Evolutionary conservation across 257 asterid species (phyloP).

Genomic region (Solanum habrochaites): DNA sequence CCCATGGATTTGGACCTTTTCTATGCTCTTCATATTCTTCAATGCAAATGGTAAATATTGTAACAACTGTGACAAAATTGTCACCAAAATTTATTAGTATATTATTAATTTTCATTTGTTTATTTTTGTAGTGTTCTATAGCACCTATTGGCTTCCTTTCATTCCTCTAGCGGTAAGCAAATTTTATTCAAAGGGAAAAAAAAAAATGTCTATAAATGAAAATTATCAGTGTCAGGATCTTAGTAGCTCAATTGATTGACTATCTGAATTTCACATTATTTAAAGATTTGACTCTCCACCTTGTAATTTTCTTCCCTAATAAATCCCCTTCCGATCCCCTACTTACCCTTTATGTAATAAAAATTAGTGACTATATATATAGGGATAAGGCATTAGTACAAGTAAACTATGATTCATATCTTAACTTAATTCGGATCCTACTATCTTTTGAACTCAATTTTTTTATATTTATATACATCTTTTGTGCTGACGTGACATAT

Average conservation of each 20-base stretch:
- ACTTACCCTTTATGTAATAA: not conserved
- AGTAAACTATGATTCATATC: not conserved
- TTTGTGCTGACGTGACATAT: not conserved
- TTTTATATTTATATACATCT: too few species aligned
- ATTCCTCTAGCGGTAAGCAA: slow-evolving; percentile 54
- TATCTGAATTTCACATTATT: not conserved
- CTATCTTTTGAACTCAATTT: too few species aligned
- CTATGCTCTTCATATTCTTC: slow-evolving; percentile 71
- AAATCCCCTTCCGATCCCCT: not conserved
- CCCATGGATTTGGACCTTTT: slow-evolving; percentile 66
- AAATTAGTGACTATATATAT: not conserved
- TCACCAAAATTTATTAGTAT: not conserved
- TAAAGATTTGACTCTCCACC: not conserved
- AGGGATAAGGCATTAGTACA: not conserved
- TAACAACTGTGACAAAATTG: not conserved
- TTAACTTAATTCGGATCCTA: too few species aligned
- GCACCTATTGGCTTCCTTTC: slow-evolving; percentile 66
- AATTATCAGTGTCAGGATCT: too few species aligned
- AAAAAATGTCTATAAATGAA: not conserved
- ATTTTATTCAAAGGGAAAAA: not conserved
- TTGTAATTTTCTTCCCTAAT: not conserved
- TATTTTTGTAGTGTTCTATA: slow-evolving; percentile 43
- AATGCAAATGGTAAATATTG: slow-evolving; percentile 40
- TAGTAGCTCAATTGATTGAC: not conserved
- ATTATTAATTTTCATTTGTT: not conserved